These are phyloP conservation scores for Calocybe cyanea DNA, from an alignment of 768 basidiomycete genomes.

Conservation along the genomic window DNA sequence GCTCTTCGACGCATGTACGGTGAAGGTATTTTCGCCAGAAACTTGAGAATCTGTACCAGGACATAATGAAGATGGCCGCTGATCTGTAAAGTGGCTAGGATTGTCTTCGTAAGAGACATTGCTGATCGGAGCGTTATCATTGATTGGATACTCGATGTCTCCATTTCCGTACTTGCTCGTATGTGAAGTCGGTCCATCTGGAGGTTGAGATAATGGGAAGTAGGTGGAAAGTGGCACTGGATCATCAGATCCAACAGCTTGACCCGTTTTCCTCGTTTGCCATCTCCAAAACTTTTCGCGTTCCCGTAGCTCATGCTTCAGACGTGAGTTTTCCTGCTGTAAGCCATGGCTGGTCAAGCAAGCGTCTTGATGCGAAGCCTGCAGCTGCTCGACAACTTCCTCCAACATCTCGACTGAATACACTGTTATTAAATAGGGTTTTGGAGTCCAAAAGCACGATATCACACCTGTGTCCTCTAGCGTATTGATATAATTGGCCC, in stretches of 20 bases:
- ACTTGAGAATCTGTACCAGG: conserved; percentile 22
- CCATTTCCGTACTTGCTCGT: conserved; percentile 32
- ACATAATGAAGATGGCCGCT: conserved; percentile 46
- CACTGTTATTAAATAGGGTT: conserved; percentile 13
- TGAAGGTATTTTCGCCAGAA: conserved; percentile 25
- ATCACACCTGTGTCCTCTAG: conserved; percentile 72
- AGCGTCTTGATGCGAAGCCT: conserved; percentile 73
- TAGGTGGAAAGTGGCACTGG: conserved; percentile 46
- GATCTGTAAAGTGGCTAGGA: conserved; percentile 36
- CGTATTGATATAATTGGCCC: conserved; percentile 84
- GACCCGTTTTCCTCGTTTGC: conserved; percentile 58
- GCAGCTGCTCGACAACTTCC: conserved; percentile 78
- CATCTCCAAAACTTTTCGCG: conserved; percentile 75
- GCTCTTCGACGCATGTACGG: conserved; percentile 23
- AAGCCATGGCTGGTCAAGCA: conserved; percentile 59
- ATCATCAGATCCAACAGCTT: conserved; percentile 50
- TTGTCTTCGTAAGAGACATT: conserved; percentile 40
- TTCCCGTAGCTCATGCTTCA: conserved; percentile 63
- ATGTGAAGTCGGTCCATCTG: conserved; percentile 31
- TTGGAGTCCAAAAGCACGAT: conserved; percentile 10
- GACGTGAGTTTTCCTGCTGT: conserved; percentile 59
- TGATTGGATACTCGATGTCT: conserved; percentile 45
- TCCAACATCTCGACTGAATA: conserved; percentile 73
- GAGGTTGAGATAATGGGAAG: conserved; percentile 29
- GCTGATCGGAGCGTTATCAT: conserved; percentile 41